Evolutionary conservation across 352 stramenopile species (phyloP).

Genomic region (Hyphochytrium catenoides): DNA sequence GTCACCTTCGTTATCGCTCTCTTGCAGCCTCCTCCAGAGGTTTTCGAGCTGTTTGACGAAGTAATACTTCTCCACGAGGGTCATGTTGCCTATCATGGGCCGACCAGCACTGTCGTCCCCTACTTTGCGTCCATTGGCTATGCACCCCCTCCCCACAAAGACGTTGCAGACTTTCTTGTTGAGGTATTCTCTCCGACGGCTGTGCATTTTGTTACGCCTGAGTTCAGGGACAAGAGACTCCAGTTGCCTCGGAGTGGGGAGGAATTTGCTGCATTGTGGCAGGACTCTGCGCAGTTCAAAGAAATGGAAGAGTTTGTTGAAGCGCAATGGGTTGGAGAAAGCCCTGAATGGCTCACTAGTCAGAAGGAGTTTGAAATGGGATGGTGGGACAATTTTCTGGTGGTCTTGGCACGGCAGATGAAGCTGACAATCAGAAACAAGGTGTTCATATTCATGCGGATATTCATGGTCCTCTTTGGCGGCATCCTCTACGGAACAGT

Average conservation of each 20-base stretch:
- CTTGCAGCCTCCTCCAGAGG: slow-evolving; percentile 72
- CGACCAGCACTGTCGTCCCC: slow-evolving; percentile 21
- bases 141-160: slow-evolving; percentile 21
- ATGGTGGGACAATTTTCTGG: slow-evolving; percentile 13
- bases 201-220: slow-evolving; percentile 8
- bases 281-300: slow-evolving; percentile 22
- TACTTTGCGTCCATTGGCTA: slow-evolving; percentile 58
- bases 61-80: slow-evolving; percentile 69
- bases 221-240: slow-evolving; percentile 4
- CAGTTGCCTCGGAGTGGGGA: slow-evolving; percentile 9
- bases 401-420: slow-evolving; percentile 27
- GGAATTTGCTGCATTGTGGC: slow-evolving; percentile 24
- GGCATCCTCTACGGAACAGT: slow-evolving; percentile 28
- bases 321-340: too few relatives aligned
- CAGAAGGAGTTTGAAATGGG: too few relatives aligned
- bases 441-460: slow-evolving; percentile 17
- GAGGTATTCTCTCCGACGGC: slow-evolving; percentile 25
- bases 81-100: slow-evolving; percentile 56
- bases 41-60: slow-evolving; percentile 78
- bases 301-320: slow-evolving; percentile 17
- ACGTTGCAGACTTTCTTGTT: slow-evolving; percentile 73
- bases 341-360: too few relatives aligned
- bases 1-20: slow-evolving; percentile 40
- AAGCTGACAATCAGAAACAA: slow-evolving; percentile 29
- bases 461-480: slow-evolving; percentile 32